Evolutionary conservation across 73 alveolate species (phyloP).

Genomic region (Paramecium sonneborni): DNA sequence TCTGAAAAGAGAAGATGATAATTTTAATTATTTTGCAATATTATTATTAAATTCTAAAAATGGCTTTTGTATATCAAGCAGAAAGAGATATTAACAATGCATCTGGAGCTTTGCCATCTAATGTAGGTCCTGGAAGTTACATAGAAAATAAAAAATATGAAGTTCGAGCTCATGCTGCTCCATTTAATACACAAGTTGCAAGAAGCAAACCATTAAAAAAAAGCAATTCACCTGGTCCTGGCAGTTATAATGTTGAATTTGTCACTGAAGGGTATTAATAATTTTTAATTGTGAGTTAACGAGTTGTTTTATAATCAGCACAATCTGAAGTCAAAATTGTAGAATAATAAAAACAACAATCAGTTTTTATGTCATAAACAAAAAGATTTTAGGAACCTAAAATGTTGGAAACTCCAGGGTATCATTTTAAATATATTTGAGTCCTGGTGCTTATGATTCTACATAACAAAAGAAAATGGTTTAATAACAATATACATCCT

Average conservation of each 20-base stretch:
- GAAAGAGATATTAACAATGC: background rate
- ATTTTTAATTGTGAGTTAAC: background rate
- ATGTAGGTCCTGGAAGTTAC: conserved; percentile 20
- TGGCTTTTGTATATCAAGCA: conserved; percentile 23
- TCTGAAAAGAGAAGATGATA: no score
- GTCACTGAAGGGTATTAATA: background rate
- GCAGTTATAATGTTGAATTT: background rate
- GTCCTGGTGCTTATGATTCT: conserved; percentile 11
- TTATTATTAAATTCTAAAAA: no score
- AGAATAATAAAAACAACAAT: background rate
- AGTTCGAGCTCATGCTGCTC: background rate
- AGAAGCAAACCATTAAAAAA: background rate
- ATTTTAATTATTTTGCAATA: no score
- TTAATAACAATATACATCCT: background rate
- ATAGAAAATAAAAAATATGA: background rate
- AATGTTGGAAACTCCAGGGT: background rate
- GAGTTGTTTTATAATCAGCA: background rate
- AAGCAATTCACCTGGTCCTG: background rate
- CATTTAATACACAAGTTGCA: background rate
- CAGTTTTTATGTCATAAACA: background rate
- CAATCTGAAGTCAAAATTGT: background rate
- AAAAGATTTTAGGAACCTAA: background rate
- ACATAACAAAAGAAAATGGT: background rate
- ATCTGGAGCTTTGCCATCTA: background rate
- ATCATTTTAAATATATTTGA: background rate